Evolutionary conservation across 441 rosid species (phyloP).

Genomic region (Gossypium lobatum): DNA sequence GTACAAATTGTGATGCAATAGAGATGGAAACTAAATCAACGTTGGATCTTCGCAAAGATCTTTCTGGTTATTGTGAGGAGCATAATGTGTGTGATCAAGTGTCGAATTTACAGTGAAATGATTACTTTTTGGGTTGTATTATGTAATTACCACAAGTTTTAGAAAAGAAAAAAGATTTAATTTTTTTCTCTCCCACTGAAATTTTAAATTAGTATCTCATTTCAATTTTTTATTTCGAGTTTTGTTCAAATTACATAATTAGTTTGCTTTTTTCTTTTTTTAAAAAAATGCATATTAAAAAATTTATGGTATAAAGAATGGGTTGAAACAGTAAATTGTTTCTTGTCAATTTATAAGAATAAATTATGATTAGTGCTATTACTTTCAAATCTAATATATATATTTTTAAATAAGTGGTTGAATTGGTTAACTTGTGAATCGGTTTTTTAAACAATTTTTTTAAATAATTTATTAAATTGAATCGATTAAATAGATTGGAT

Average conservation of each 20-base stretch:
- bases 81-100: conserved; percentile 3
- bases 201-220: not conserved
- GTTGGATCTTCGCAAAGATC: not conserved
- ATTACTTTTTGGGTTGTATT: not conserved
- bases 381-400: no score
- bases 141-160: conserved; percentile 11
- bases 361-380: no score
- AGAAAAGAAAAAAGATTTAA: not conserved
- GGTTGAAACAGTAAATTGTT: no score
- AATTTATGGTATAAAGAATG: no score
- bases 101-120: not conserved
- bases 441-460: no score
- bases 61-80: conserved; percentile 17
- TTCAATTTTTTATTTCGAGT: not conserved
- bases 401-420: no score
- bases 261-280: not conserved
- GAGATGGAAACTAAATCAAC: conserved; percentile 10
- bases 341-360: no score
- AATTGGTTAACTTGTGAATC: no score
- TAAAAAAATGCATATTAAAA: no score
- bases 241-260: not conserved
- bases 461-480: no score
- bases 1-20: not conserved
- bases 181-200: not conserved
- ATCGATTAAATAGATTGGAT: no score